Evolutionary conservation across 192 early-diverging fungal genomes (phyloP).

Genomic region (Coemansia sp.): DNA sequence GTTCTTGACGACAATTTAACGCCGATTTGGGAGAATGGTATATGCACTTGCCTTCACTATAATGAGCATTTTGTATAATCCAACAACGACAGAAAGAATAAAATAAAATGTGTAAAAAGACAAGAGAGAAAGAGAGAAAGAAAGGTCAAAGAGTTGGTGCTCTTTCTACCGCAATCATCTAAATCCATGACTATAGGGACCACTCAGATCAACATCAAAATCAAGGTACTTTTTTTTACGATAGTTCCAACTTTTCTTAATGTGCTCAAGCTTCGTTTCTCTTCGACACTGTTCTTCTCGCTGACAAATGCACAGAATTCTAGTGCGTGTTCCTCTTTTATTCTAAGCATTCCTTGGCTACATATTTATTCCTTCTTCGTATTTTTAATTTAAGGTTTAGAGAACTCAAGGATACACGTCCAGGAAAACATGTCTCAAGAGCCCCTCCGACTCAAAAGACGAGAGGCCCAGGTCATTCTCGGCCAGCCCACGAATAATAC

Average conservation of each 20-base stretch:
- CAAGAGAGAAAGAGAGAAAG: neutral
- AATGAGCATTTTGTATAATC: slow-evolving; percentile 19
- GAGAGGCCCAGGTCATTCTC: slow-evolving; percentile 26
- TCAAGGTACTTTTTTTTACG: neutral
- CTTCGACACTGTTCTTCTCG: neutral
- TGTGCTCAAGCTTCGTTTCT: neutral
- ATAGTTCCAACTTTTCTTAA: neutral
- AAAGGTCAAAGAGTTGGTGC: neutral
- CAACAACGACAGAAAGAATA: neutral
- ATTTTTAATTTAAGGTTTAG: neutral
- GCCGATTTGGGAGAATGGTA: neutral
- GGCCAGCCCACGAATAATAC: slow-evolving; percentile 12
- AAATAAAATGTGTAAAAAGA: slow-evolving; percentile 7
- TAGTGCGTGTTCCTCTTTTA: neutral
- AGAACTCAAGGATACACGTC: neutral
- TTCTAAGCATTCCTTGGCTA: neutral
- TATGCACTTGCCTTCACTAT: slow-evolving; percentile 21
- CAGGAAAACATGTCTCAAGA: neutral
- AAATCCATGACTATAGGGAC: no score
- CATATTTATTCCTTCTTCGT: neutral
- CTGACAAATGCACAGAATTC: neutral
- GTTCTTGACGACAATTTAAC: neutral
- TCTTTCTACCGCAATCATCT: no score
- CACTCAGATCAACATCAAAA: neutral
- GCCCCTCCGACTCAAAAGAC: neutral